Conservation (phyloP, 768 basidiomycete genomes). For the Boletus rubropictus region DNA sequence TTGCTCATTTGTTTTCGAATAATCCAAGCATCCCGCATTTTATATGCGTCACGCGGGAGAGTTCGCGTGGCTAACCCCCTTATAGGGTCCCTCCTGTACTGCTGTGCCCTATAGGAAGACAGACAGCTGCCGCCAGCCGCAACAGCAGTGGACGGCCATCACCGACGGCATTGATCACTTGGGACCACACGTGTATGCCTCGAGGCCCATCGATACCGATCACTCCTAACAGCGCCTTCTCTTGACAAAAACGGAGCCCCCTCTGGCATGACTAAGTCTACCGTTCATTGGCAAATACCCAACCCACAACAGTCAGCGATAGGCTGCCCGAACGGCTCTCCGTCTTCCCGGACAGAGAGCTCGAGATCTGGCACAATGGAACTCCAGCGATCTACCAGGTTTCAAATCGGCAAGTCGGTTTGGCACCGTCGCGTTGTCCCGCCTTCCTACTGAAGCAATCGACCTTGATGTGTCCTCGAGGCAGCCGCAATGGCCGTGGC, state of each 20-base stretch:
- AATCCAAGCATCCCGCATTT: too few species aligned
- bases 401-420: constrained; percentile 17
- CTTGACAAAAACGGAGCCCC: not conserved
- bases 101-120: too few species aligned
- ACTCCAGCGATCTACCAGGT: constrained; percentile 10
- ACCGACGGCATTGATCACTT: not conserved
- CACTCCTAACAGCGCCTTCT: constrained; percentile 12
- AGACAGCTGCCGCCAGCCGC: too few species aligned
- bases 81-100: too few species aligned
- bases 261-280: not conserved
- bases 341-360: constrained; percentile 11
- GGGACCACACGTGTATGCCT: constrained; percentile 19
- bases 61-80: too few species aligned
- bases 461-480: constrained; percentile 30
- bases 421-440: constrained; percentile 9
- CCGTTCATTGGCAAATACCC: not conserved
- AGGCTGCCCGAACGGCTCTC: constrained; percentile 18
- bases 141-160: constrained; percentile 12
- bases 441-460: constrained; percentile 11
- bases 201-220: constrained; percentile 7
- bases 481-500: constrained; percentile 19
- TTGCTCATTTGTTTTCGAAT: too few species aligned
- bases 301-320: not conserved
- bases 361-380: too few species aligned
- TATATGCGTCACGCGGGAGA: too few species aligned